These are phyloP conservation scores for Leccinum pellstonianum DNA, from an alignment of 768 basidiomycete species.

Conservation along the genomic window DNA sequence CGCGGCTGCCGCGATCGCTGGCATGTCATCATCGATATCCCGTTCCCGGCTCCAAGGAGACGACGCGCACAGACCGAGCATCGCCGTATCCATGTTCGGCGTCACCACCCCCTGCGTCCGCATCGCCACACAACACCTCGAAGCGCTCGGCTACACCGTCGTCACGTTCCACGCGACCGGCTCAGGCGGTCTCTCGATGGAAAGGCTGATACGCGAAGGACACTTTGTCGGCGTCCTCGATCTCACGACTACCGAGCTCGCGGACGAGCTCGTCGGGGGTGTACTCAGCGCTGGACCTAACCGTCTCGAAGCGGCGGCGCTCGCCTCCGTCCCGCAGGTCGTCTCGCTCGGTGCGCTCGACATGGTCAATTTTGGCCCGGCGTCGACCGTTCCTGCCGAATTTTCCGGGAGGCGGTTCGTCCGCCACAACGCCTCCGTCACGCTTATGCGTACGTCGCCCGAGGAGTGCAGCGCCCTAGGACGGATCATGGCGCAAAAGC, in stretches of 20 bases:
- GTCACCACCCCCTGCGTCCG: conserved; percentile 23
- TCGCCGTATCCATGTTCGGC: conserved; percentile 32
- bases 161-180: conserved; percentile 30
- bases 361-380: conserved; percentile 35
- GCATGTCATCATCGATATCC: conserved; percentile 9
- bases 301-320: conserved; percentile 28
- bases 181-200: conserved; percentile 32
- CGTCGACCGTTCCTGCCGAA: conserved; percentile 21
- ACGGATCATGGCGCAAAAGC: conserved; percentile 20
- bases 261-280: conserved; percentile 32
- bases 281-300: conserved; percentile 27
- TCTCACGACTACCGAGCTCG: conserved; percentile 35
- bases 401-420: conserved; percentile 20
- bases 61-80: not conserved
- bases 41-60: conserved; percentile 1
- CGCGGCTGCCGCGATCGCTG: conserved; percentile 28
- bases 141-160: conserved; percentile 25
- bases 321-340: conserved; percentile 26
- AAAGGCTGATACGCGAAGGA: conserved; percentile 25
- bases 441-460: conserved; percentile 31
- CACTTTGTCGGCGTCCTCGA: conserved; percentile 30
- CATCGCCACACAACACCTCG: conserved; percentile 20
- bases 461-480: conserved; percentile 27
- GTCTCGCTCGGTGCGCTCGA: conserved; percentile 34
- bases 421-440: conserved; percentile 30